Base-by-base conservation (phyloP, 163 green algal genomes). In the Volvox carteri region DNA sequence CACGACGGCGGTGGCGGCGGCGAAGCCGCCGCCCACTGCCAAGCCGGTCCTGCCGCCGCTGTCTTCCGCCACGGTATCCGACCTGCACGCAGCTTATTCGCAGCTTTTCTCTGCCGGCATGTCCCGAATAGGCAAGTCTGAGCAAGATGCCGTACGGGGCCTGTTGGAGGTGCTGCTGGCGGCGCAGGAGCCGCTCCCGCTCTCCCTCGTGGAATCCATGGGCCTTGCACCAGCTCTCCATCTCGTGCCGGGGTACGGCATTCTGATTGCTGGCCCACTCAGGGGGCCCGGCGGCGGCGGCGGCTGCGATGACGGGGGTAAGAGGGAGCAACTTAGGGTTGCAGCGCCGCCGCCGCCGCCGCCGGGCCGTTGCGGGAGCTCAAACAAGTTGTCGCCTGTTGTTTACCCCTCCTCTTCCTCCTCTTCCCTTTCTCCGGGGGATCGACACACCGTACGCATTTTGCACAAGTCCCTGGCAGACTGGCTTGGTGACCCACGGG, bases 391-490 rank as follows among this genome's bases (percentile, higher is more conserved):
- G n/a, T n/a, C n/a, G n/a, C n/a, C n/a, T n/a, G n/a, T n/a, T n/a
- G n/a, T n/a, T n/a, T n/a, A n/a, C n/a, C n/a, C 50, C 12, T 16
- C 16, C 50, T 58, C 50, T 58, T 25, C 12, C 50, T 58, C 50
- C 54, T 19, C 28, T 65, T 11, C 8, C 54, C 28, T 23, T 11
- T 91, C 77, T 48, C 87, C 84, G 41, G 80, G 68, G 72, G 80
- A 41, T 16, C 70, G 85, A 28, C 88, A 92, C 74, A 78, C 76
- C 42, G 18, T 89, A 23, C 88, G 85, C 73, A 37, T 78, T n/a
- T 6, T 89, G 21, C 88, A 92, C 80, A 92, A 92, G 80, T 92
- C 88, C 2, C 58, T 92, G 56, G 33, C 33, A 1, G 79, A 91
- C 79, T 91, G 87, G 87, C 78, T 91, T 41, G 52, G 46, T 9